Evolutionary conservation across 2,329 filamentous ascomycete genomes (phyloP), one percentile per base, ranked within the genome.

Genomic region (Diaporthe helianthi): DNA sequence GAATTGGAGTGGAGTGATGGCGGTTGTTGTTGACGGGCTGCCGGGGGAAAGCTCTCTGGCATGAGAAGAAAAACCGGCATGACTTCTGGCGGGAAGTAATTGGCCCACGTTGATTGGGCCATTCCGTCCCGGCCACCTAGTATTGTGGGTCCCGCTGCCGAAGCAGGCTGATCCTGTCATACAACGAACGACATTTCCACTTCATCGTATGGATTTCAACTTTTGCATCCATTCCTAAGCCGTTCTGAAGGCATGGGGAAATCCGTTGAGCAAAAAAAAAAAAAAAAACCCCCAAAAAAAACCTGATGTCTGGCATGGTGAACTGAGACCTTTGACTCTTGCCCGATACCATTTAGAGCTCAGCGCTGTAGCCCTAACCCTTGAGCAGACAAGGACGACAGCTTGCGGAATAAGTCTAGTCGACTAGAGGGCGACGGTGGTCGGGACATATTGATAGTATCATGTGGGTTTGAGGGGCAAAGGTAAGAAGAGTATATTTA

Each of bases 21-120:
- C 41, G 58, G 73, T 70, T 72, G 76, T 76, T 74, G 74, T 74
- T 76, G 74, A 75, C 74, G 73, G 75, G 76, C 76, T 76, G 76
- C 75, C 80, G 75, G 73, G 80, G 80, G 75, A 77, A 76, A 78
- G 55, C 55, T 61, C 55, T 49, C 75, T 73, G 75, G 75, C 76
- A 77, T 80, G 81, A 79, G 80, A 79, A 81, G 36, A 55, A 80
- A 83, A 83, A 78, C 78, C 77, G 80, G 63, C 53, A 67, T 36
- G 52, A 44, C 54, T n/a, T 44, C 36, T 60, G 53, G 44, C 44
- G n/a, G 44, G 44, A 58, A 41, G 53, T 58, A 85, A 85, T 85
- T 84, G 83, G 76, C 76, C 71, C 74, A 74, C 74, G 26, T 80
- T 85, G 81, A 85, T 85, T 86, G 83, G 84, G 66, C 74, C 55